Evolutionary conservation across 192 early-diverging fungal species (phyloP).

Genomic region (Coemansia sp.): DNA sequence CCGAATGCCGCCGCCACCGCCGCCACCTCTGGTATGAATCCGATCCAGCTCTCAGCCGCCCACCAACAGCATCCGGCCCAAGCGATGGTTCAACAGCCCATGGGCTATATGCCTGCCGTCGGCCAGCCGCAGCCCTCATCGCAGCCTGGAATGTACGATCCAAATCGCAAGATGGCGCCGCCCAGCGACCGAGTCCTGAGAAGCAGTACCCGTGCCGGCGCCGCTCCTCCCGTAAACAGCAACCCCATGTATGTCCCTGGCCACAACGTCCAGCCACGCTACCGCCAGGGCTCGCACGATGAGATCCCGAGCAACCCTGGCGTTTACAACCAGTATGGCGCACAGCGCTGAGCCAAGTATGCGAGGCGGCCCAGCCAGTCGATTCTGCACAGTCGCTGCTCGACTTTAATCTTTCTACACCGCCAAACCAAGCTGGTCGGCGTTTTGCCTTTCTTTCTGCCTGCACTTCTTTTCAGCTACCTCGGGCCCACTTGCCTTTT

Average conservation of each 20-base stretch:
- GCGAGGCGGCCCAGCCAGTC: background rate
- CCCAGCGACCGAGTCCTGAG: constrained; percentile 50
- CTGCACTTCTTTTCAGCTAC: constrained; percentile 11
- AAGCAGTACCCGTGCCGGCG: constrained; percentile 45
- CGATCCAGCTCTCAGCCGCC: constrained; percentile 33
- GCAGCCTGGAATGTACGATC: constrained; percentile 45
- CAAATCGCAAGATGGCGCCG: constrained; percentile 33
- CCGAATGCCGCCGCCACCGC: constrained; percentile 26
- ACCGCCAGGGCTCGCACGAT: constrained; percentile 45
- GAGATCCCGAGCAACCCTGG: constrained; percentile 28
- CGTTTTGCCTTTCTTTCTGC: constrained; percentile 3
- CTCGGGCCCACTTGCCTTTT: background rate
- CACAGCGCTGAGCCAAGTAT: constrained; percentile 20
- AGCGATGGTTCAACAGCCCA: constrained; percentile 29
- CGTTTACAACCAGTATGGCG: constrained; percentile 33
- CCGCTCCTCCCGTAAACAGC: constrained; percentile 17
- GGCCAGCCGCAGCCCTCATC: constrained; percentile 28
- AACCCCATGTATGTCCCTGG: constrained; percentile 20
- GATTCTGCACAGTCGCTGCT: background rate
- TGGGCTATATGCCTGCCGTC: constrained; percentile 44
- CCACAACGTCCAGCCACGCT: constrained; percentile 35
- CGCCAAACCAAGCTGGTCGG: background rate
- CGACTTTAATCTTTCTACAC: background rate
- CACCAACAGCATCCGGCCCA: constrained; percentile 41
- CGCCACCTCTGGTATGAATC: constrained; percentile 29